phyloP scores from a whole-genome alignment of 2,329 filamentous ascomycete genomes.

The Xylariaceae sp. region DNA sequence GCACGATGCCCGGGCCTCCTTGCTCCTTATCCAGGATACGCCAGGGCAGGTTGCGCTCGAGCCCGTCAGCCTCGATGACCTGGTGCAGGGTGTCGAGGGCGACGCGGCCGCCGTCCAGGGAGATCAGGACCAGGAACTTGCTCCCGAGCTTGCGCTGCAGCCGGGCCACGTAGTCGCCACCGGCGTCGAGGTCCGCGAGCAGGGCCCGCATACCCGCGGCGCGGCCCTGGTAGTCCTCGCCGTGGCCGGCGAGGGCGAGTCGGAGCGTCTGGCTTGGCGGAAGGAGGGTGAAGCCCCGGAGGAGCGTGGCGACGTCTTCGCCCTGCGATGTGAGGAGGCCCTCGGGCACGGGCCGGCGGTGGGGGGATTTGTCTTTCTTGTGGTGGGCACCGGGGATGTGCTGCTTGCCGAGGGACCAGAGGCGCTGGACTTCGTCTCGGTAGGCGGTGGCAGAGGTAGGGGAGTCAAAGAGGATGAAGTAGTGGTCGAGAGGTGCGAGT shows the following conservation, averaged over 20 bases:
- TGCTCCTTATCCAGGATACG: slow-evolving; percentile 21
- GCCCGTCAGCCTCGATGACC: slow-evolving; percentile 39
- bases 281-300: slow-evolving; percentile 29
- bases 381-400: slow-evolving; percentile 33
- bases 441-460: slow-evolving; percentile 58
- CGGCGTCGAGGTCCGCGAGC: slow-evolving; percentile 12
- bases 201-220: slow-evolving; percentile 7
- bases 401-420: slow-evolving; percentile 42
- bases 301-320: slow-evolving; percentile 15
- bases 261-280: slow-evolving; percentile 22
- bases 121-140: slow-evolving; percentile 31
- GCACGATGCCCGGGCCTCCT: slow-evolving; percentile 19
- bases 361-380: slow-evolving; percentile 11
- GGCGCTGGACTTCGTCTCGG: slow-evolving; percentile 46
- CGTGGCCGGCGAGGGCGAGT: slow-evolving; percentile 7
- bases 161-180: slow-evolving; percentile 19
- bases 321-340: slow-evolving; percentile 11
- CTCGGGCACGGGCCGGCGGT: not conserved
- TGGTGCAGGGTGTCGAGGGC: slow-evolving; percentile 29
- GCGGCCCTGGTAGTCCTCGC: slow-evolving; percentile 16
- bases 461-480: slow-evolving; percentile 65
- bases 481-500: slow-evolving; percentile 59
- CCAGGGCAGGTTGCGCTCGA: slow-evolving; percentile 37
- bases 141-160: slow-evolving; percentile 17
- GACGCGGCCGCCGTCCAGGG: slow-evolving; percentile 31